Evolutionary conservation across 495 filamentous ascomycete species (phyloP).

Genomic region (Mycothermus thermophilus): DNA sequence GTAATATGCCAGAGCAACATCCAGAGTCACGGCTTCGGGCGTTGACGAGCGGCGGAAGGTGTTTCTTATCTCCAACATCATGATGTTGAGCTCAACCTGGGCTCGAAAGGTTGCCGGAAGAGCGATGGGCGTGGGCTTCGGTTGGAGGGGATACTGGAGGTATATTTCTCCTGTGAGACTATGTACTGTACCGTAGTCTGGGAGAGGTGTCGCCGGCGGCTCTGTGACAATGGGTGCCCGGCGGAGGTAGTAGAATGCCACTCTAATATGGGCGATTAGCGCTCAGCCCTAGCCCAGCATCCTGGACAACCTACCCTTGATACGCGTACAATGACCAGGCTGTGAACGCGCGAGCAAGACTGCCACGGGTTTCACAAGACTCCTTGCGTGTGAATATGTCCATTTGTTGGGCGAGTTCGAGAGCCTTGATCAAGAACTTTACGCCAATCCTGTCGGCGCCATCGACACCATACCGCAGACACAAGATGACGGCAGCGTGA

Average conservation of each 20-base stretch:
- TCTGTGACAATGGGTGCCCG: background rate
- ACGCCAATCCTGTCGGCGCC: conserved; percentile 22
- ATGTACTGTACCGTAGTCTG: background rate
- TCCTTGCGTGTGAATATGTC: conserved; percentile 13
- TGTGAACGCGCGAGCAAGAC: conserved; percentile 17
- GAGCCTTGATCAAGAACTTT: conserved; percentile 16
- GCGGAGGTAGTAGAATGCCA: background rate
- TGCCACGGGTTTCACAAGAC: conserved; percentile 1
- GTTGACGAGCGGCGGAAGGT: conserved; percentile 3
- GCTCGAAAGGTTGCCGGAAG: background rate
- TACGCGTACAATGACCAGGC: conserved; percentile 22
- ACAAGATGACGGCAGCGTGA: conserved; percentile 21
- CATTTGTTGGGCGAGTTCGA: conserved; percentile 20
- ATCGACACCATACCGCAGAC: conserved; percentile 15
- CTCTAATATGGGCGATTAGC: background rate
- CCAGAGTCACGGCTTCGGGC: background rate
- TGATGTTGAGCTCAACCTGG: background rate
- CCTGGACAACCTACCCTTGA: conserved; percentile 17
- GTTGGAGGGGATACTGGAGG: background rate
- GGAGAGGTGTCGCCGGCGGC: background rate
- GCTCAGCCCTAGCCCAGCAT: background rate
- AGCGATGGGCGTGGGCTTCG: background rate
- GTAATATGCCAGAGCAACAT: conserved; percentile 18
- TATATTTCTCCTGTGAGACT: background rate
- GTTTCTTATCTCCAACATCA: conserved; percentile 16